A percentile compares a stretch with the other conserved stretches of the same genome.
Evolutionary conservation across 768 basidiomycete genomes (phyloP).

Genomic region (Kwoniella bestiolae): DNA sequence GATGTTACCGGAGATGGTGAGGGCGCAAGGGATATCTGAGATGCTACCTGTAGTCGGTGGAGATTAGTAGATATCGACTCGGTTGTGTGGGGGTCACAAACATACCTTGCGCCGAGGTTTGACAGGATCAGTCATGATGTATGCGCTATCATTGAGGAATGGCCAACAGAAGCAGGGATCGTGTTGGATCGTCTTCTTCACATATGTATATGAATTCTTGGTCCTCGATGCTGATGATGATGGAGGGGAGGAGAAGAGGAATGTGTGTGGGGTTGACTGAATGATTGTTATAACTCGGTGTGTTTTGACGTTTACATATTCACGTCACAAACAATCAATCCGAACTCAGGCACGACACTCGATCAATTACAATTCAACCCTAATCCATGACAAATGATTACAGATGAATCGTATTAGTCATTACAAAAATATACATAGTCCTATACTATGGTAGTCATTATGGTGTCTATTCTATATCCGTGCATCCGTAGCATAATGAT

Average conservation of each 20-base stretch:
- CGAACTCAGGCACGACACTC: not conserved
- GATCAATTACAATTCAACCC: not conserved
- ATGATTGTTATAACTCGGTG: not conserved
- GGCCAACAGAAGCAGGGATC: not conserved
- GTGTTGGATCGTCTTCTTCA: not conserved
- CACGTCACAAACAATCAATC: slow-evolving; percentile 1
- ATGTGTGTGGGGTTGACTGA: not conserved
- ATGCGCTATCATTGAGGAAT: not conserved
- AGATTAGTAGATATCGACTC: not conserved
- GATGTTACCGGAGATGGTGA: slow-evolving; percentile 10
- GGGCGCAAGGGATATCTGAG: slow-evolving; percentile 19
- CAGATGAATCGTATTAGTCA: not conserved
- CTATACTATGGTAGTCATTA: not conserved
- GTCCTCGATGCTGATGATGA: not conserved
- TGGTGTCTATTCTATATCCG: slow-evolving; percentile 14
- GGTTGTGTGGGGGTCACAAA: not conserved
- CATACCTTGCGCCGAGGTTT: slow-evolving; percentile 29
- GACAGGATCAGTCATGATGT: slow-evolving; percentile 23
- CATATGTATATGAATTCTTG: not conserved
- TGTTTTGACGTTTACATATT: too few species aligned
- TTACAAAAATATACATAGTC: not conserved
- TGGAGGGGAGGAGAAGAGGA: not conserved
- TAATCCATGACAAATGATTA: not conserved
- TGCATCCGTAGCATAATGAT: slow-evolving; percentile 69
- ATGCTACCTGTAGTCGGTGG: not conserved